Evolutionary conservation across 306 rosid species (phyloP).

Genomic region (Coriaria nepalensis): DNA sequence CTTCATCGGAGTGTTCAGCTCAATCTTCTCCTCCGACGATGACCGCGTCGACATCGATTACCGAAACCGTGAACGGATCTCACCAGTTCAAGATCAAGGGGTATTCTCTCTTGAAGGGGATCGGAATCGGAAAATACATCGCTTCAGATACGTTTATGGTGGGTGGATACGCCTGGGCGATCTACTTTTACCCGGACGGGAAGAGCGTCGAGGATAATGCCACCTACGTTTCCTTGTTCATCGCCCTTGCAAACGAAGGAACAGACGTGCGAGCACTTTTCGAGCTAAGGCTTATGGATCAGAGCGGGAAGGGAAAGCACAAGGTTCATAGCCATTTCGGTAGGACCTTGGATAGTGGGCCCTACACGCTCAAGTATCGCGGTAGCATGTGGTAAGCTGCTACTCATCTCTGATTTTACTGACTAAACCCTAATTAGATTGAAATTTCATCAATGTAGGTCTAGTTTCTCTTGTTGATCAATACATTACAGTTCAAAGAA

Average conservation of each 20-base stretch:
- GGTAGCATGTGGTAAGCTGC: constrained; percentile 89
- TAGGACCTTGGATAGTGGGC: constrained; percentile 74
- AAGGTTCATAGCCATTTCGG: constrained; percentile 92
- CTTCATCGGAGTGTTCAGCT: constrained; percentile 20
- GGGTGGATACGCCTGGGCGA: constrained; percentile 87
- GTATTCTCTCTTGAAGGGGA: constrained; percentile 55
- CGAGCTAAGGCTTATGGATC: constrained; percentile 80
- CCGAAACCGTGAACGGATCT: constrained; percentile 60
- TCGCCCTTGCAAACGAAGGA: constrained; percentile 83
- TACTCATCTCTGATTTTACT: not conserved
- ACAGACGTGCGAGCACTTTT: constrained; percentile 79
- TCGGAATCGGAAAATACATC: constrained; percentile 67
- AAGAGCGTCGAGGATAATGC: constrained; percentile 83
- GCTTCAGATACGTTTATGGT: constrained; percentile 64
- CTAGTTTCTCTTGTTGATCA: not conserved
- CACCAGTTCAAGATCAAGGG: constrained; percentile 79
- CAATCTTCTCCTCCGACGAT: constrained; percentile 29
- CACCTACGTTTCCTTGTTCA: constrained; percentile 61
- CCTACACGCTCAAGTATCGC: constrained; percentile 76
- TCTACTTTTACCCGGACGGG: constrained; percentile 83
- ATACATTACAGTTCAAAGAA: not conserved
- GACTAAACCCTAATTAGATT: not conserved
- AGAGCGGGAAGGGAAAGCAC: constrained; percentile 84
- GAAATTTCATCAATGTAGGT: not conserved
- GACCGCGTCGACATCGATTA: constrained; percentile 50